These are phyloP conservation scores for Magnusiomyces tetraspermus DNA, from an alignment of 1,139 yeast genomes.

Conservation along the genomic window DNA sequence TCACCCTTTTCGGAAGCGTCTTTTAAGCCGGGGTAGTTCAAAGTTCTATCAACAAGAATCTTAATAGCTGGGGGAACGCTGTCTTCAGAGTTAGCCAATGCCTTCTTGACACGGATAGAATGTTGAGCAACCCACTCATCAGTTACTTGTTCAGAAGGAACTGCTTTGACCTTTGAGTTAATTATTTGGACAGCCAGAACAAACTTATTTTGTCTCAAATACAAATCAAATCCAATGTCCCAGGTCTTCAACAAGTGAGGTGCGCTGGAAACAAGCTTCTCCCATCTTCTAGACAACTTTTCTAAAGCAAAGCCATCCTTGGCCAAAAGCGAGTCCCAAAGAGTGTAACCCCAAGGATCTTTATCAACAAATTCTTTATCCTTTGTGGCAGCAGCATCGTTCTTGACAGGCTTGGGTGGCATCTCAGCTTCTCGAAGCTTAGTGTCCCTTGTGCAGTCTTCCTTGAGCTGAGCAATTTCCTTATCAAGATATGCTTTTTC, in stretches of 20 bases:
- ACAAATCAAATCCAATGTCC: constrained; percentile 38
- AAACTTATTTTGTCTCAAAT: constrained; percentile 38
- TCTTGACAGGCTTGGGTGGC: neutral
- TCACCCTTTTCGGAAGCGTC: constrained; percentile 14
- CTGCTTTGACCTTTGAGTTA: constrained; percentile 31
- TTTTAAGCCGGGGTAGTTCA: constrained; percentile 26
- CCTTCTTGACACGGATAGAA: constrained; percentile 23
- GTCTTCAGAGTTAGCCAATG: constrained; percentile 21
- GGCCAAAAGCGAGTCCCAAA: constrained; percentile 23
- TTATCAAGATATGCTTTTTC: constrained; percentile 8
- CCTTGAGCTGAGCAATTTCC: constrained; percentile 16
- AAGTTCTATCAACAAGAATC: constrained; percentile 26
- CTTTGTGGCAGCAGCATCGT: constrained; percentile 17
- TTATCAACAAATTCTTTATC: constrained; percentile 29
- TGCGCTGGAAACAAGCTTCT: constrained; percentile 30
- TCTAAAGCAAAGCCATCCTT: constrained; percentile 32
- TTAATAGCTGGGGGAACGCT: constrained; percentile 27
- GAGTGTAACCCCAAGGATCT: constrained; percentile 38
- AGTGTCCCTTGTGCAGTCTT: constrained; percentile 7
- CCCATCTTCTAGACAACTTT: constrained; percentile 30
- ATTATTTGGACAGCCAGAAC: constrained; percentile 40
- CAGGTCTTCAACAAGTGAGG: constrained; percentile 30
- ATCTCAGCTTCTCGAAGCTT: neutral
- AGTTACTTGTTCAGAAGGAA: constrained; percentile 20
- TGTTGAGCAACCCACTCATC: constrained; percentile 25